These are phyloP conservation scores for Hibiscus tridactylites DNA, from an alignment of 345 rosid genomes.

Conservation along the genomic window DNA sequence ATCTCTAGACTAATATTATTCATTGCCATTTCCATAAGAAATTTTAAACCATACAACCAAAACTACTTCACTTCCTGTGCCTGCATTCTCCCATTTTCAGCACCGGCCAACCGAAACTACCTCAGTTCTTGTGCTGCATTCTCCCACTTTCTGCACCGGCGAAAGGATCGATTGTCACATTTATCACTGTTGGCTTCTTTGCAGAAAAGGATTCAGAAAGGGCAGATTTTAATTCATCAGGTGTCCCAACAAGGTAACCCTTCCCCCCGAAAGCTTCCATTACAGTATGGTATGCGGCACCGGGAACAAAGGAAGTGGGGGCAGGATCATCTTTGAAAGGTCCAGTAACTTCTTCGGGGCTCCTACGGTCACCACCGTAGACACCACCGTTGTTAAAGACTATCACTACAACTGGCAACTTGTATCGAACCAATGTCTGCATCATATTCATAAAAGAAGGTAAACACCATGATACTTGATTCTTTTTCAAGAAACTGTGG, in stretches of 20 bases:
- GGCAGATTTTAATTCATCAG: constrained; percentile 69
- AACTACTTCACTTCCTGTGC: constrained; percentile 65
- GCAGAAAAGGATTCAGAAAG: constrained; percentile 70
- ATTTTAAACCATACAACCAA: background rate
- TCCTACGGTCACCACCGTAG: constrained; percentile 91
- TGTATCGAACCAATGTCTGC: constrained; percentile 91
- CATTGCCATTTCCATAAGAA: background rate
- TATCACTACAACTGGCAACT: constrained; percentile 81
- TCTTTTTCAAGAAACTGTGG: background rate
- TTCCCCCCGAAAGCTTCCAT: constrained; percentile 92
- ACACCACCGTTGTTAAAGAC: constrained; percentile 99
- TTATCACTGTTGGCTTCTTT: constrained; percentile 72
- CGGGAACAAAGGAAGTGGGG: constrained; percentile 89
- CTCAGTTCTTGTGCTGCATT: constrained; percentile 89
- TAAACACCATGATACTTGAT: background rate
- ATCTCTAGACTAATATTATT: background rate
- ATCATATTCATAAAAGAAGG: constrained; percentile 9
- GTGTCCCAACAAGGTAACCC: constrained; percentile 82
- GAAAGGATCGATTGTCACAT: constrained; percentile 73
- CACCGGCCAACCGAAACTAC: constrained; percentile 37
- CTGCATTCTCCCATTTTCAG: constrained; percentile 90
- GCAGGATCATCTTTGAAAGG: constrained; percentile 91
- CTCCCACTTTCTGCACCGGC: constrained; percentile 98
- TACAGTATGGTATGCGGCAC: constrained; percentile 72
- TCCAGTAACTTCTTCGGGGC: constrained; percentile 70